Conservation (phyloP, 176 grass and related monocot species). For the Themeda triandra region DNA sequence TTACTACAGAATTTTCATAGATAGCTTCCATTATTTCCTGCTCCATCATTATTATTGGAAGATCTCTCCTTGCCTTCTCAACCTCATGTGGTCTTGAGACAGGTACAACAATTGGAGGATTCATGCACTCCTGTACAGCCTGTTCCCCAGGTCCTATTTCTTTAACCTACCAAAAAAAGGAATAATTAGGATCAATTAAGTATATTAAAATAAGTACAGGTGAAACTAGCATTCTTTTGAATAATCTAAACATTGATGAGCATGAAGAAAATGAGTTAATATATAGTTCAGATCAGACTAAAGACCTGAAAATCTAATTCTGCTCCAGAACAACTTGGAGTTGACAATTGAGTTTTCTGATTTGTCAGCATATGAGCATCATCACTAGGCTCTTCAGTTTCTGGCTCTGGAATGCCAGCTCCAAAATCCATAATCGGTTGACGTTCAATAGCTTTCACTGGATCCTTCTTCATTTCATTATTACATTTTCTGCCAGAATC, state of each 20-base stretch:
- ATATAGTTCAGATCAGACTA: not conserved
- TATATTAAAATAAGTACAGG: not conserved
- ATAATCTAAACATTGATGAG: conserved; percentile 6
- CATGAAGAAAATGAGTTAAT: not conserved
- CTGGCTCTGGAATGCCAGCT: conserved; percentile 3
- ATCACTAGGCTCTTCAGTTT: conserved; percentile 24
- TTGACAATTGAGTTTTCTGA: conserved; percentile 29
- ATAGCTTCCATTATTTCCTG: conserved; percentile 99
- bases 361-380: conserved; percentile 14
- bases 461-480: conserved; percentile 6
- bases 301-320: conserved; percentile 43
- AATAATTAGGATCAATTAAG: not conserved
- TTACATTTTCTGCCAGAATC: not conserved
- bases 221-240: not conserved
- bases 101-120: conserved; percentile 68
- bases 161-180: conserved; percentile 46
- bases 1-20: conserved; percentile 84
- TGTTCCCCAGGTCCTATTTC: conserved; percentile 20
- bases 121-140: conserved; percentile 39
- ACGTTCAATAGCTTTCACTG: conserved; percentile 4
- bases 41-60: conserved; percentile 99
- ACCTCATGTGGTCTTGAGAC: conserved; percentile 74
- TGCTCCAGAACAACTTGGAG: conserved; percentile 25
- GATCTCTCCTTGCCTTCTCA: conserved; percentile 80
- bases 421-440: conserved; percentile 19